A percentile compares a stretch with the other conserved stretches of the same genome.
These are phyloP conservation scores for Gnomoniopsis smithogilvyi DNA, from an alignment of 2,329 filamentous ascomycete species.

Conservation along the genomic window DNA sequence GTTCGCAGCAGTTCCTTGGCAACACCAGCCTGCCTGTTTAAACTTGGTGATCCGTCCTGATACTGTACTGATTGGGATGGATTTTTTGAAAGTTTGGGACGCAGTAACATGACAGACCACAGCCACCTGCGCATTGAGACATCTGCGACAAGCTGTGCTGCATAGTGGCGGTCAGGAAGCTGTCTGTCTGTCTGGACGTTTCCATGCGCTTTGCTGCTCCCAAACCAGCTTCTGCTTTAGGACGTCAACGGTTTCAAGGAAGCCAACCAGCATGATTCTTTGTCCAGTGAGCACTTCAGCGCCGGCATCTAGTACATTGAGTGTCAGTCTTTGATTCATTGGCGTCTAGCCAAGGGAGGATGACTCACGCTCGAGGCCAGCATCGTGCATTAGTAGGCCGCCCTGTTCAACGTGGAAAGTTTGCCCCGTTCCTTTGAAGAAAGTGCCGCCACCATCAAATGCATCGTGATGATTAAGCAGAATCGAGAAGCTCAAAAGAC, in stretches of 20 bases:
- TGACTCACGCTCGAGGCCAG: conserved; percentile 16
- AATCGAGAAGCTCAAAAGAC: conserved; percentile 15
- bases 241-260: conserved; percentile 16
- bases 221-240: conserved; percentile 13
- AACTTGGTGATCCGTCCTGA: not conserved
- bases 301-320: conserved; percentile 5
- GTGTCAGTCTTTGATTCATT: not conserved
- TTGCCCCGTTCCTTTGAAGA: conserved; percentile 10
- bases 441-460: conserved; percentile 16
- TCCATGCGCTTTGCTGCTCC: conserved; percentile 1
- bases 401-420: conserved; percentile 15
- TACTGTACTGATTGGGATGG: not conserved
- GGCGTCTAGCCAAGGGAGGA: not conserved
- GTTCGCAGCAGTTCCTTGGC: not conserved
- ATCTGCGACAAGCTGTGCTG: not conserved
- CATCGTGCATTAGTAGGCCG: conserved; percentile 15
- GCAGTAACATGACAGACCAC: not conserved
- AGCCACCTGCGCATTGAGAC: not conserved
- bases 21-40: not conserved
- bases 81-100: not conserved
- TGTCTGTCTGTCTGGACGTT: not conserved
- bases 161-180: not conserved
- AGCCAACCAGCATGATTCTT: conserved; percentile 17
- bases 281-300: conserved; percentile 10
- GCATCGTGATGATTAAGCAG: conserved; percentile 13